Evolutionary conservation across 371 early-diverging fungal genomes (phyloP), one percentile per base, ranked within the genome.

Genomic region (Apophysomyces ossiformis): DNA sequence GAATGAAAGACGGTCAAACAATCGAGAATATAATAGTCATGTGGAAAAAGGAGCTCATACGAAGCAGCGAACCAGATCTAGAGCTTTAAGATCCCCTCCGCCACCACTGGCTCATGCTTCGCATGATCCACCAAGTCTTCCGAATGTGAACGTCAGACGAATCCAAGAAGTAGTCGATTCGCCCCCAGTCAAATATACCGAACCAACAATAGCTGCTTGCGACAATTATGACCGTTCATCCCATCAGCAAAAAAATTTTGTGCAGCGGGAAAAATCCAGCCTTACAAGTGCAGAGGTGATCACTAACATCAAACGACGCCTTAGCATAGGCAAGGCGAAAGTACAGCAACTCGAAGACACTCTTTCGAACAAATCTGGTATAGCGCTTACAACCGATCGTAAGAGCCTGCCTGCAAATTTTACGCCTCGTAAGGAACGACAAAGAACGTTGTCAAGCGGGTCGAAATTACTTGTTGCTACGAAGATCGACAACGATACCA

Each of bases 361-460:
- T 43, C 36, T 60, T 6, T 37, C 54, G n/a, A 45, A 35, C 16
- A 32, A 47, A 15, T 37, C 43, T 1, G 46, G 43, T 12, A 45
- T 59, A 45, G 26, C 41, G n/a, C 16, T n/a, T 15, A 58, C 15
- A 18, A 45, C 35, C 37, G 68, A 47, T 39, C 69, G 65, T 18
- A 64, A 60, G 21, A 69, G 69, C 36, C 41, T 69, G 21, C 69
- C 65, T 43, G 65, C 69, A 1, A 69, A 61, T 54, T 65, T 65
- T 18, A n/a, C 67, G 35, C 44, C 57, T 9, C 65, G 61, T 26
- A 61, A 43, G 44, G 70, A 71, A 26, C 70, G 79, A 57, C 69
- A 71, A 54, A 63, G 76, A 13, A 79, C 79, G 0, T 37, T 76
- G 7, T 79, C 79, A 1, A 79, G 64, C 63, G 78, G 72, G 16